A percentile compares a stretch with the other conserved stretches of the same genome.
Evolutionary conservation across 1,284 basidiomycete species (phyloP).

Genomic region (Veloporphyrellus conicus): DNA sequence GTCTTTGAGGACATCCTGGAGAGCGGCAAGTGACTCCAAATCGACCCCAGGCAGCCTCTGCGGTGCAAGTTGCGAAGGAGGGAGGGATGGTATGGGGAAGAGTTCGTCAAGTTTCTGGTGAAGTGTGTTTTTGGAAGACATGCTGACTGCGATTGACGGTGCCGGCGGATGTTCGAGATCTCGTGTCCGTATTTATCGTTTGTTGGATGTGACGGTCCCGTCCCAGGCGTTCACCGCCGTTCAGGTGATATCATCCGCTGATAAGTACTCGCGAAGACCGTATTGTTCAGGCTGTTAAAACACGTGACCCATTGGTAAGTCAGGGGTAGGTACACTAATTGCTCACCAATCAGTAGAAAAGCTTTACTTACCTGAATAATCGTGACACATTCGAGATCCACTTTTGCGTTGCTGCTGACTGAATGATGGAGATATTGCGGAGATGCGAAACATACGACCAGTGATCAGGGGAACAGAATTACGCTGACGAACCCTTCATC

Average conservation of each 20-base stretch:
- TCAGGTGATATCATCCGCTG: background rate
- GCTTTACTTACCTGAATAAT: background rate
- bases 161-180: background rate
- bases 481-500: background rate
- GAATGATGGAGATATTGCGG: background rate
- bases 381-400: background rate
- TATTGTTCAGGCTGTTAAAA: no score
- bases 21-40: conserved; percentile 18
- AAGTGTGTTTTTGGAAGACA: conserved; percentile 10
- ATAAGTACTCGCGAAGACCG: no score
- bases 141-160: background rate
- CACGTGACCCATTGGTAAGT: background rate
- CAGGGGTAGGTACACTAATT: background rate
- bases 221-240: background rate
- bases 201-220: no score
- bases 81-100: conserved; percentile 25
- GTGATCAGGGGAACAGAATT: background rate
- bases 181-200: background rate
- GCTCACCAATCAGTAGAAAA: conserved; percentile 3
- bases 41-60: conserved; percentile 27
- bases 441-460: background rate
- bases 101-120: conserved; percentile 15
- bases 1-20: conserved; percentile 26
- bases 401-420: background rate
- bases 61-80: conserved; percentile 26